Evolutionary conservation across 768 basidiomycete genomes (phyloP).

Genomic region (Pleurotus citrinopileatus): DNA sequence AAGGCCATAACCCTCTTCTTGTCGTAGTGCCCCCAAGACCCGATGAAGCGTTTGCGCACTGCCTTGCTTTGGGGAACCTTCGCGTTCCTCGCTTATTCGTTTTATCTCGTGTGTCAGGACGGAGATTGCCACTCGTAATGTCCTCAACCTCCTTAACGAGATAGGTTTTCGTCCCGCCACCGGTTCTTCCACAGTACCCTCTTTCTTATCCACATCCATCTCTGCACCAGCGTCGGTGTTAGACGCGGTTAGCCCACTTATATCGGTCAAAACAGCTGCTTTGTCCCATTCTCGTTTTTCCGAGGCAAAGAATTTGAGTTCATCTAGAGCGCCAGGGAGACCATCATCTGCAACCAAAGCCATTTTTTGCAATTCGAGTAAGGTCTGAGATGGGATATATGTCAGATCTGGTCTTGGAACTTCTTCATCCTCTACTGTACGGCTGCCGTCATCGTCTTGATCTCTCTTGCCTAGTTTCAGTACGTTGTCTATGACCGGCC

Average conservation of each 20-base stretch:
- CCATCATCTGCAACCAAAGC: slow-evolving; percentile 72
- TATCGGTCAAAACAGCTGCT: background rate
- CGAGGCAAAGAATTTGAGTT: slow-evolving; percentile 38
- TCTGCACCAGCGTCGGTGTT: background rate
- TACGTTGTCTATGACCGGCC: background rate
- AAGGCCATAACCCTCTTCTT: slow-evolving; percentile 5
- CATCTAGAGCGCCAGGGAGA: slow-evolving; percentile 57
- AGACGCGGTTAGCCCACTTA: background rate
- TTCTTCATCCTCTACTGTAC: background rate
- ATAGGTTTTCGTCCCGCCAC: slow-evolving; percentile 42
- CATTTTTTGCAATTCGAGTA: slow-evolving; percentile 50
- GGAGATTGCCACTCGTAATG: slow-evolving; percentile 61
- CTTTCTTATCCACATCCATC: background rate
- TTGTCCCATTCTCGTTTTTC: slow-evolving; percentile 1
- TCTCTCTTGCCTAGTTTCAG: background rate
- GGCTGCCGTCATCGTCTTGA: background rate
- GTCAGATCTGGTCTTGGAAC: background rate
- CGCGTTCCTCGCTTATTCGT: background rate
- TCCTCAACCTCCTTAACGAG: slow-evolving; percentile 49
- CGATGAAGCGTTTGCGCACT: background rate
- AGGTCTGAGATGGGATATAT: slow-evolving; percentile 2
- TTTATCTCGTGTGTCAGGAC: slow-evolving; percentile 52
- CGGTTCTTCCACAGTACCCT: background rate
- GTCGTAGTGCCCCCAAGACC: background rate
- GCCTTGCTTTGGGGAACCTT: background rate